Percentiles rank a stretch among this genome's conserved stretches.
These are phyloP conservation scores for Fraxinus platypoda DNA, from an alignment of 305 asterid species.

Conservation along the genomic window DNA sequence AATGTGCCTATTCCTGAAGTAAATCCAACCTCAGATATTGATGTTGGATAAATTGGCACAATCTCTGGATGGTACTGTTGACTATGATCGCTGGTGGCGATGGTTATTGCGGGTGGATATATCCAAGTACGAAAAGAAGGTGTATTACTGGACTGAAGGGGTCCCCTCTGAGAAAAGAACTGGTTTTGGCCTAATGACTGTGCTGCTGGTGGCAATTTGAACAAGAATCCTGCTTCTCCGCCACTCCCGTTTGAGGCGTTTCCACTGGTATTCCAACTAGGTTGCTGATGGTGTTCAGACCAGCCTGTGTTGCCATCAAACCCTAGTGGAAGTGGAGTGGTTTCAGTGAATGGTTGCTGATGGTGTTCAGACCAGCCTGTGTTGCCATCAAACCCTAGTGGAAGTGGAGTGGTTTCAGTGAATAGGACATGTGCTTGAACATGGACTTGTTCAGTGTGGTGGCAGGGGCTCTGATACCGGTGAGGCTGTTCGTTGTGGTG, in stretches of 20 bases:
- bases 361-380: slow-evolving; percentile 64
- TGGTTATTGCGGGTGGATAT: slow-evolving; percentile 53
- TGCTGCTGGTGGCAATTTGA: slow-evolving; percentile 53
- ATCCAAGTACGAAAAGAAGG: slow-evolving; percentile 94
- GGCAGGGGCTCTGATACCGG: slow-evolving; percentile 37
- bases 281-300: slow-evolving; percentile 57
- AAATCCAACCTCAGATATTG: slow-evolving; percentile 55
- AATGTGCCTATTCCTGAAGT: slow-evolving; percentile 57
- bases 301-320: slow-evolving; percentile 50
- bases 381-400: slow-evolving; percentile 46
- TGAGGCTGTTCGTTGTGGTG: slow-evolving; percentile 33
- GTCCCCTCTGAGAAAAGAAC: slow-evolving; percentile 82
- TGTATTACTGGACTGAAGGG: slow-evolving; percentile 98
- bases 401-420: slow-evolving; percentile 30
- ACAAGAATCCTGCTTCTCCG: slow-evolving; percentile 46
- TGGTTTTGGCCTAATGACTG: slow-evolving; percentile 64
- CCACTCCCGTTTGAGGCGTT: slow-evolving; percentile 33
- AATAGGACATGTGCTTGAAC: slow-evolving; percentile 33
- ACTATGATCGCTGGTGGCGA: slow-evolving; percentile 42
- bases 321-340: slow-evolving; percentile 32
- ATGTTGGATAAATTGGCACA: slow-evolving; percentile 53
- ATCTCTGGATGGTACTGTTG: slow-evolving; percentile 42
- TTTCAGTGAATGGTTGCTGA: slow-evolving; percentile 37
- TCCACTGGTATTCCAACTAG: slow-evolving; percentile 54
- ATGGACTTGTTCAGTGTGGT: slow-evolving; percentile 29